These are phyloP conservation scores for Beauveria asiatica DNA, from an alignment of 2,329 filamentous ascomycete genomes.

Conservation along the genomic window DNA sequence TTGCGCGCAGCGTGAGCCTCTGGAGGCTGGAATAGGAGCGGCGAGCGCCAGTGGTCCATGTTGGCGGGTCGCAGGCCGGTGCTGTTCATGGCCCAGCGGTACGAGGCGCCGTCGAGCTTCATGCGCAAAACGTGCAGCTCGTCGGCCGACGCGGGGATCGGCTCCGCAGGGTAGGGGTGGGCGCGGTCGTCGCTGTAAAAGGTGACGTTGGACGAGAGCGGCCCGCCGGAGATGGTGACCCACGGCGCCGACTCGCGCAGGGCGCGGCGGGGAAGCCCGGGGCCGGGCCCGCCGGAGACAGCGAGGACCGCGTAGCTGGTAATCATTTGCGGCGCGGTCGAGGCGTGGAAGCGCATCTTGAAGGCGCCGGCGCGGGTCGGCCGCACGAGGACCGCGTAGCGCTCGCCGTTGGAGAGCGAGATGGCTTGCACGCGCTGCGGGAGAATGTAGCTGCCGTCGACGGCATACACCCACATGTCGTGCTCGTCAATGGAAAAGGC, in stretches of 20 bases:
- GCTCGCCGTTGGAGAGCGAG: conserved; percentile 40
- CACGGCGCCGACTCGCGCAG: conserved; percentile 27
- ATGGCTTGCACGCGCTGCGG: conserved; percentile 42
- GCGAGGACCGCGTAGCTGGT: conserved; percentile 42
- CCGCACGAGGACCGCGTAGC: conserved; percentile 42
- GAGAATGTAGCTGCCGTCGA: conserved; percentile 46
- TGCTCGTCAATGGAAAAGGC: conserved; percentile 43
- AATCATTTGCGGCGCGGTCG: conserved; percentile 44
- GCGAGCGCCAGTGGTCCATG: conserved; percentile 25
- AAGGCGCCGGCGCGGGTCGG: conserved; percentile 41
- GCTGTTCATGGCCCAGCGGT: conserved; percentile 45
- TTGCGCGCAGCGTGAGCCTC: background rate
- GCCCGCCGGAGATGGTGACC: conserved; percentile 41
- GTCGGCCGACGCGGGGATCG: conserved; percentile 34
- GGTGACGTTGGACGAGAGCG: conserved; percentile 30
- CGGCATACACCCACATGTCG: conserved; percentile 44
- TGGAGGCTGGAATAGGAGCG: conserved; percentile 38
- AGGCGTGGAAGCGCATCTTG: conserved; percentile 44
- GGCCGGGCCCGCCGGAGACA: conserved; percentile 16
- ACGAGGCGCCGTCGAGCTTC: conserved; percentile 32
- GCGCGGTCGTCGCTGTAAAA: conserved; percentile 36
- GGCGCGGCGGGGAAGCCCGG: background rate
- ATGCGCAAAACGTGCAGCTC: conserved; percentile 36
- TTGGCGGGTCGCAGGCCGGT: conserved; percentile 31
- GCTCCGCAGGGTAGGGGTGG: conserved; percentile 38